phyloP scores from a whole-genome alignment of 176 grass and related monocot genomes.

The Oryza punctata region DNA sequence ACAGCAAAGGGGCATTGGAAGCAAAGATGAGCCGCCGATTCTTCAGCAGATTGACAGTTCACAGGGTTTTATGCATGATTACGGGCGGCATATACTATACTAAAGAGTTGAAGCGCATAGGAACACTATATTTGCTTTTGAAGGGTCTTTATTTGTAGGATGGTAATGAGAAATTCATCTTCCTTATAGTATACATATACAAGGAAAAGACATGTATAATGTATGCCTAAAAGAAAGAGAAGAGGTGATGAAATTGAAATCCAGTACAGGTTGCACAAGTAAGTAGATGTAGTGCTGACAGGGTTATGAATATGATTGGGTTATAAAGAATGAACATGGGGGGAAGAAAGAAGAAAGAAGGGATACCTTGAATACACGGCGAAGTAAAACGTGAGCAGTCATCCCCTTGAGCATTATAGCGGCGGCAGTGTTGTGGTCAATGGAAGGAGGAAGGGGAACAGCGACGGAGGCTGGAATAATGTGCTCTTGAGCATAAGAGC shows the following conservation, averaged over 20 bases:
- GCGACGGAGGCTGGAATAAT: slow-evolving; percentile 72
- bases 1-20: no score
- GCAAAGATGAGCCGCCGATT: no score
- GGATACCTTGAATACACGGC: slow-evolving; percentile 59
- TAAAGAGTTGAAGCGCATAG: not conserved
- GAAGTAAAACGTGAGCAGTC: slow-evolving; percentile 77
- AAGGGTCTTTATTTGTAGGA: not conserved
- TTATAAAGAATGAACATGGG: not conserved
- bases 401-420: slow-evolving; percentile 84
- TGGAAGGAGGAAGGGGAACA: slow-evolving; percentile 56
- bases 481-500: slow-evolving; percentile 86
- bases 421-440: slow-evolving; percentile 70
- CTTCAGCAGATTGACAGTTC: no score
- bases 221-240: no score
- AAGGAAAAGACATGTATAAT: no score
- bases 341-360: not conserved
- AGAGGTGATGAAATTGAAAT: not conserved
- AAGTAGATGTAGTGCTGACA: not conserved
- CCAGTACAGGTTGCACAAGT: not conserved
- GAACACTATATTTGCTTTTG: not conserved
- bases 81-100: no score
- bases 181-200: no score
- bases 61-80: not conserved
- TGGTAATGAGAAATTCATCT: not conserved
- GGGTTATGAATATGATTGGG: no score